Base-by-base conservation (phyloP, 345 rosid genomes). In the Sonneratia alba region DNA sequence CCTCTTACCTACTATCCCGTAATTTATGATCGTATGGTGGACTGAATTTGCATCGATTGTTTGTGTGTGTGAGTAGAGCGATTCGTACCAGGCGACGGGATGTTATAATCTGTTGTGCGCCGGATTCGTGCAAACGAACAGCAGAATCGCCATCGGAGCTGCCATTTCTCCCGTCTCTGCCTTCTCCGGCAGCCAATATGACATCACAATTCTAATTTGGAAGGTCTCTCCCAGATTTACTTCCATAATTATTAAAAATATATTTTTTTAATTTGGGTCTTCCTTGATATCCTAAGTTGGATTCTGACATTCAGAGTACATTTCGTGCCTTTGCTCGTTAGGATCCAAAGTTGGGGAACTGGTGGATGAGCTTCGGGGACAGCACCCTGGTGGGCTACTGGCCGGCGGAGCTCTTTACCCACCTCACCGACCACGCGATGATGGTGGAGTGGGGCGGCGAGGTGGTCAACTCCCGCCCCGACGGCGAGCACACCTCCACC, bases 391-490 rank as follows among this genome's bases (percentile, higher is more conserved):
- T 95, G 3, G 99, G 99, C 36, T 95, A 95, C 75, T 92, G 99
- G 99, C 99, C 99, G 34, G 85, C 99, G 6, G 97, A 90, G 85
- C 80, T 95, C 24, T 95, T 95, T 72, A 90, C 98, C 0, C 99
- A 92, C 83, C 75, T 95, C 43, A 87, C 93, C 0, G 86, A 92
- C 80, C 98, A 83, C 22, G 98, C 99, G 34, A 90, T 94, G 32
- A 90, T 93, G 86, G 96, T 95, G 75, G 97, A 92, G 74, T 95
- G 97, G 97, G 98, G 99, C 0, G 97, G 99, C 7, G 99, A 95
- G 67, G 93, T 95, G 45, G 97, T 95, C 68, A 95, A 95, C 83
- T 83, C 98, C 7, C 82, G 97, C 67, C 86, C 92, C 78, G 79
- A 89, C n/a, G 98, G 96, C 16, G 38, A 78, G 64, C 99, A 92